Base-by-base conservation (phyloP, 108 stramenopile genomes). In the Conticribra weissflogii region DNA sequence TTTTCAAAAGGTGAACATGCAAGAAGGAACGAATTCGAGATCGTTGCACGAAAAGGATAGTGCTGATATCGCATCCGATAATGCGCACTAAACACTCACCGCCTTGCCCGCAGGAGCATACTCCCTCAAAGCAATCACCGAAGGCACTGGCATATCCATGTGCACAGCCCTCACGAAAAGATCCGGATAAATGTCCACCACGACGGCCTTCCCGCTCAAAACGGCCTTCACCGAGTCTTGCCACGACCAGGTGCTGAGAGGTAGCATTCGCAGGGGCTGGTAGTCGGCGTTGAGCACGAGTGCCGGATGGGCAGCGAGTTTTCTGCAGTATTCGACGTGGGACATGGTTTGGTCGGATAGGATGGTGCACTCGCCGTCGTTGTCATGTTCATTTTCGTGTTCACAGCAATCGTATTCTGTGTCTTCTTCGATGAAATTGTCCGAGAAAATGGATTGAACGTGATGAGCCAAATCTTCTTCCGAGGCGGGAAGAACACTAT, bases 261-360 rank as follows among this genome's bases (percentile, higher is more conserved):
- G 93, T 23, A 92, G 60, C 70, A 88, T 86, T 23, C 84, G 66
- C 22, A 87, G 25, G n/a, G 86, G 86, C 76, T 83, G 85, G 72
- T 89, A 95, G 68, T 95, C 90, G 2, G 93, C 93, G 78, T 95
- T 95, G 18, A 95, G 68, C 3, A 95, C 91, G 45, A 95, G 51
- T 0, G 91, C 76, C 16, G 93, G 89, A 64, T 87, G 86, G 16
- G 68, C 65, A 72, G 85, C 85, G 28, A 93, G 61, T 53, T 68
- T 52, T 46, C 72, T 72, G 12, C 82, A 33, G 24, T 71, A 75
- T 18, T 68, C 63, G 23, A 63, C 28, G 17, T 70, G 50, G 34
- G 58, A 12, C 21, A 36, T 59, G 3, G 55, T 31, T 33, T 32
- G 14, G 33, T 19, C 30, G 24, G 19, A 19, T 18, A 0, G 3